Evolutionary conservation across 2,329 filamentous ascomycete genomes (phyloP).

Genomic region (Aureobasidium sp.): DNA sequence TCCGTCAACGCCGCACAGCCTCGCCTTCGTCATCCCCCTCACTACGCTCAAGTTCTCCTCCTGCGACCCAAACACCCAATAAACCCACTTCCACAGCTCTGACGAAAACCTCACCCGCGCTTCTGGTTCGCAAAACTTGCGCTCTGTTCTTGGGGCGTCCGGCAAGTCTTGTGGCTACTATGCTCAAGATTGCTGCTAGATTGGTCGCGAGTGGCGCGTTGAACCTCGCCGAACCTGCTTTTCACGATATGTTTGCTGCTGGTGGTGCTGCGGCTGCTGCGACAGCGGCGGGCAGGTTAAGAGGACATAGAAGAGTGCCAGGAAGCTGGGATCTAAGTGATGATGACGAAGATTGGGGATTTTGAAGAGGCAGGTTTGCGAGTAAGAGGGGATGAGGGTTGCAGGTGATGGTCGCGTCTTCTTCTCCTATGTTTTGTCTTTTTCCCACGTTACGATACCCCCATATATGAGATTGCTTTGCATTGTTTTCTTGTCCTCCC

Average conservation of each 20-base stretch:
- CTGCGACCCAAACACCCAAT: constrained; percentile 3
- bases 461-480: neutral
- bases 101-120: constrained; percentile 11
- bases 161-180: constrained; percentile 66
- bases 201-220: constrained; percentile 57
- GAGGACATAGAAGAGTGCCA: constrained; percentile 11
- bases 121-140: constrained; percentile 68
- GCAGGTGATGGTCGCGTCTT: neutral
- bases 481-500: neutral
- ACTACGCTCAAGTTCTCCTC: neutral
- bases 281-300: neutral
- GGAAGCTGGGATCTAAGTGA: constrained; percentile 18
- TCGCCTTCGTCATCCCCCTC: neutral
- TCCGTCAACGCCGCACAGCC: neutral
- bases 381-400: neutral
- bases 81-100: neutral
- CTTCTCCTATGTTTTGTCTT: neutral
- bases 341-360: constrained; percentile 19
- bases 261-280: neutral
- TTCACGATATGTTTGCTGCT: constrained; percentile 7
- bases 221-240: constrained; percentile 12
- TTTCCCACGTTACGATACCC: constrained; percentile 7
- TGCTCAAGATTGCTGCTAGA: constrained; percentile 72
- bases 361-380: neutral
- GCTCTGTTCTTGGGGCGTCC: constrained; percentile 75